Conservation (phyloP, 306 rosid genomes). For the Glycine latifolia region DNA sequence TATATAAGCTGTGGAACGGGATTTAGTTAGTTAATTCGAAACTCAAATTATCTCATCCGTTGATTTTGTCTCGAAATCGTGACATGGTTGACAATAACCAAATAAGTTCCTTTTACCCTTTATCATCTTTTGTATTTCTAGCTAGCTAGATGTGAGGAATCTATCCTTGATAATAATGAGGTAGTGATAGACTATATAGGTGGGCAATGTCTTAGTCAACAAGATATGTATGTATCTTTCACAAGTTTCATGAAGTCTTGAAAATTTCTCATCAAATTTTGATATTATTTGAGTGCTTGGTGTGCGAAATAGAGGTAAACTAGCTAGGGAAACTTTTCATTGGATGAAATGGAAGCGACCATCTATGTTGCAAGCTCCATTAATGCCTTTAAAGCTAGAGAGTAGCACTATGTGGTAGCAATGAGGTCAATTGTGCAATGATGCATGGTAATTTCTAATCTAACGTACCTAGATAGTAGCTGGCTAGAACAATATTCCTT, state of each 20-base stretch:
- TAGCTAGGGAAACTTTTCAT: constrained; percentile 17
- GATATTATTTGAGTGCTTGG: background rate
- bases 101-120: background rate
- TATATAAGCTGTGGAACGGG: background rate
- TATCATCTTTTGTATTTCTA: background rate
- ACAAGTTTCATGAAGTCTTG: background rate
- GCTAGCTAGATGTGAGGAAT: constrained; percentile 23
- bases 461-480: constrained; percentile 6
- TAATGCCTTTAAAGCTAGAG: constrained; percentile 36
- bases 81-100: too few relatives aligned
- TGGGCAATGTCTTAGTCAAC: constrained; percentile 21
- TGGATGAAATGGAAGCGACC: constrained; percentile 39
- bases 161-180: background rate
- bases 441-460: constrained; percentile 35
- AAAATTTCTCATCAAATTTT: background rate
- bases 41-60: too few relatives aligned
- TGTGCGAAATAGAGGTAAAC: constrained; percentile 17
- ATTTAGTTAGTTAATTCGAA: background rate
- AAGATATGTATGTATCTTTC: constrained; percentile 27
- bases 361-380: constrained; percentile 50
- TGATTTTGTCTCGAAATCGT: too few relatives aligned
- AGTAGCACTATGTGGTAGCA: constrained; percentile 34
- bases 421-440: constrained; percentile 49
- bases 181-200: background rate
- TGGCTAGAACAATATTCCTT: constrained; percentile 27